phyloP scores from a whole-genome alignment of 164 flowering plant genomes.

The Chimonanthus salicifolius region DNA sequence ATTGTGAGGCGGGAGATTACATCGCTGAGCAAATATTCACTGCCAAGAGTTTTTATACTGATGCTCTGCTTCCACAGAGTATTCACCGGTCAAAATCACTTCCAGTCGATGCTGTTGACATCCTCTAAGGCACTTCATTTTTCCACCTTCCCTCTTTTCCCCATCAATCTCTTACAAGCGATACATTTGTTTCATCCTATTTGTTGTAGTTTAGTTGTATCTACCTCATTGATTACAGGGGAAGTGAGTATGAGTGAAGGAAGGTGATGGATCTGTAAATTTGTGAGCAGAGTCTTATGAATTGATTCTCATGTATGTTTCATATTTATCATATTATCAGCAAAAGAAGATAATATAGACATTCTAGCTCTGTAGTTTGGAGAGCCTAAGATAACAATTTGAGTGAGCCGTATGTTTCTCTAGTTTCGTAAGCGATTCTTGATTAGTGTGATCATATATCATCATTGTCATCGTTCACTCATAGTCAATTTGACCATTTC shows the following conservation, averaged over 20 bases:
- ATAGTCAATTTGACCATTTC: too few species aligned
- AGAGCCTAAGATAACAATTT: too few species aligned
- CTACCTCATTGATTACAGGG: conserved; percentile 1
- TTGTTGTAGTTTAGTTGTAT: conserved; percentile 1
- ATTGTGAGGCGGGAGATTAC: conserved; percentile 18
- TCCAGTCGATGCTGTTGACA: conserved; percentile 29
- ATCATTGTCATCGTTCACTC: too few species aligned
- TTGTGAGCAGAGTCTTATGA: neutral
- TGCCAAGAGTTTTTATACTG: conserved; percentile 49
- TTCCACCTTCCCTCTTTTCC: neutral
- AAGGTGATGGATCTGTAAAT: neutral
- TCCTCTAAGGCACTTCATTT: neutral
- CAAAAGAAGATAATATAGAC: neutral
- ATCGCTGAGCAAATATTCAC: conserved; percentile 45
- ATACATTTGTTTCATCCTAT: neutral
- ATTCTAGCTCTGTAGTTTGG: too few species aligned
- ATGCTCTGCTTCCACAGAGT: conserved; percentile 41
- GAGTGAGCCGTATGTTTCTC: neutral
- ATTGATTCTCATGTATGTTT: neutral
- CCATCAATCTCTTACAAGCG: neutral
- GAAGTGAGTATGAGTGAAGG: neutral
- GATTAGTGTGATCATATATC: too few species aligned
- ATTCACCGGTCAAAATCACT: conserved; percentile 43
- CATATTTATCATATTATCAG: neutral
- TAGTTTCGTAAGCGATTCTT: too few species aligned